Evolutionary conservation across 2,329 filamentous ascomycete genomes (phyloP).

Genomic region (Fusarium falciforme): DNA sequence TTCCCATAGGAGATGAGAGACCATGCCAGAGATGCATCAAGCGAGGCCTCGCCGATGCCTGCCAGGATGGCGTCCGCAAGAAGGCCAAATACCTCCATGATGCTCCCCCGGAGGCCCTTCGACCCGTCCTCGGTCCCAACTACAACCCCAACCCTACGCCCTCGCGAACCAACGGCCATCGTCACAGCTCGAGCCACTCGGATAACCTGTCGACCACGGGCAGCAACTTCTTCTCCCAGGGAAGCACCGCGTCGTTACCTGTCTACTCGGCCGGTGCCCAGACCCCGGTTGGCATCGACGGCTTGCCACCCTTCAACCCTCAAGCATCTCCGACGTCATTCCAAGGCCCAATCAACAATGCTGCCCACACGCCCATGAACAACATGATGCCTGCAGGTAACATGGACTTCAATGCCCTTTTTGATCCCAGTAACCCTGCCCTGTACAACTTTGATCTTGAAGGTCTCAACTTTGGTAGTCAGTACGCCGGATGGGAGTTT

Average conservation of each 20-base stretch:
- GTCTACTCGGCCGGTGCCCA: slow-evolving; percentile 61
- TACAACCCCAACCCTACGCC: slow-evolving; percentile 70
- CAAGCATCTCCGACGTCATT: slow-evolving; percentile 82
- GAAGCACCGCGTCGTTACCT: slow-evolving; percentile 59
- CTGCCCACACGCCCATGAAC: slow-evolving; percentile 57
- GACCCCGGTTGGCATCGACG: slow-evolving; percentile 60
- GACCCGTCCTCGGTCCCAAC: slow-evolving; percentile 82
- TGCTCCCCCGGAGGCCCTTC: slow-evolving; percentile 87
- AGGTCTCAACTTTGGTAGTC: slow-evolving; percentile 88
- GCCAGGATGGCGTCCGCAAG: slow-evolving; percentile 96
- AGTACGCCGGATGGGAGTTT: slow-evolving; percentile 95
- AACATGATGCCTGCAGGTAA: slow-evolving; percentile 62
- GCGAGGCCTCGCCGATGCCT: slow-evolving; percentile 88
- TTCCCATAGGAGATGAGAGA: slow-evolving; percentile 83
- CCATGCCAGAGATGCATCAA: slow-evolving; percentile 96
- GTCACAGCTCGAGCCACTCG: slow-evolving; percentile 61
- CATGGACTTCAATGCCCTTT: slow-evolving; percentile 71
- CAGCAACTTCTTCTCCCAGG: slow-evolving; percentile 61
- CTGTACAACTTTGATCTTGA: slow-evolving; percentile 97
- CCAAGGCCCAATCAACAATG: slow-evolving; percentile 62
- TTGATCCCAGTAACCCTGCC: slow-evolving; percentile 91
- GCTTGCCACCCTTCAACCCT: slow-evolving; percentile 64
- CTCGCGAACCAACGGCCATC: slow-evolving; percentile 58
- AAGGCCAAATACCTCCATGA: slow-evolving; percentile 99
- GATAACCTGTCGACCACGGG: slow-evolving; percentile 58